These are phyloP conservation scores for Lecanoromycetidae sp. DNA, from an alignment of 2,329 filamentous ascomycete genomes.

Conservation along the genomic window DNA sequence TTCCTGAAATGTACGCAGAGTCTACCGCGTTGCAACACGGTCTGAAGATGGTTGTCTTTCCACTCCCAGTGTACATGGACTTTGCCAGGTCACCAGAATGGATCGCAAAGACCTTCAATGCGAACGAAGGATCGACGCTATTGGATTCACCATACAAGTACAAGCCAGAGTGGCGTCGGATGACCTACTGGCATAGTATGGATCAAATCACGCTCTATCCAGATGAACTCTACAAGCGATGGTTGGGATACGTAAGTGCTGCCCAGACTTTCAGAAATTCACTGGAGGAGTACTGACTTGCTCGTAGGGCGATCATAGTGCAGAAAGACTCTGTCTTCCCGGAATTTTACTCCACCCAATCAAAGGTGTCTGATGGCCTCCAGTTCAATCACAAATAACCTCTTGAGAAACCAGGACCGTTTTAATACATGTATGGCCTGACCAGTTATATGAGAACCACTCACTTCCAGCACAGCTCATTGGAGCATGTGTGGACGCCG, in stretches of 20 bases:
- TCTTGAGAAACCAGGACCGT: too few relatives aligned
- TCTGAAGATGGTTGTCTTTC: constrained; percentile 61
- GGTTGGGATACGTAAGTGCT: constrained; percentile 14
- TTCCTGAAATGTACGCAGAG: constrained; percentile 64
- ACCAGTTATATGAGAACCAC: too few relatives aligned
- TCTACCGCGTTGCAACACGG: constrained; percentile 61
- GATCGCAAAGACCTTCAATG: constrained; percentile 48
- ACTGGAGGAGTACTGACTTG: neutral
- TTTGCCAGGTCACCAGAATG: constrained; percentile 50
- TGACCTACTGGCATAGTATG: constrained; percentile 8
- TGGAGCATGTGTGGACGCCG: too few relatives aligned
- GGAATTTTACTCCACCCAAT: constrained; percentile 15
- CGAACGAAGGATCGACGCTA: constrained; percentile 4
- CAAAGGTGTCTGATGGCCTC: constrained; percentile 10
- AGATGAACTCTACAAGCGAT: constrained; percentile 15
- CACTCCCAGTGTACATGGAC: constrained; percentile 65
- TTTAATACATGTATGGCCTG: too few relatives aligned
- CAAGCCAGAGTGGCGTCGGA: constrained; percentile 2
- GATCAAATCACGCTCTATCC: constrained; percentile 5
- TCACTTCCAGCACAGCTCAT: too few relatives aligned
- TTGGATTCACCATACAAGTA: constrained; percentile 1
- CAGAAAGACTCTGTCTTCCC: constrained; percentile 13
- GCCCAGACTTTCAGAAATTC: too few relatives aligned
- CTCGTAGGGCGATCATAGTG: constrained; percentile 8
- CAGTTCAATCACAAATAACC: neutral